Conservation (phyloP, 2,329 filamentous ascomycete genomes). For the Epichloe glyceriae region DNA sequence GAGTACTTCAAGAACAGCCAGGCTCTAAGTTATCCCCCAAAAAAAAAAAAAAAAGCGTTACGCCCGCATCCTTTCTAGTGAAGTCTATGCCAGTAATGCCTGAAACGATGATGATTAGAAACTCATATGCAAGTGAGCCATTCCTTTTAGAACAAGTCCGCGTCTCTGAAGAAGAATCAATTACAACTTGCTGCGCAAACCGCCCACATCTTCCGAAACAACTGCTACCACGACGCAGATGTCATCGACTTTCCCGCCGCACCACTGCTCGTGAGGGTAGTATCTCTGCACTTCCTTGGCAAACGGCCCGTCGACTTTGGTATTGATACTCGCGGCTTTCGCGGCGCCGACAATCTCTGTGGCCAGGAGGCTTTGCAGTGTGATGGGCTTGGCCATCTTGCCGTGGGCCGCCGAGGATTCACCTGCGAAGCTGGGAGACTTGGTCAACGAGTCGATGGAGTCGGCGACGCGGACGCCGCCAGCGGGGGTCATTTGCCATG, state of each 20-base stretch:
- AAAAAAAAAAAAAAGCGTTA: neutral
- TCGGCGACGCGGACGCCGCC: slow-evolving; percentile 50
- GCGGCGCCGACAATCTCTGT: slow-evolving; percentile 69
- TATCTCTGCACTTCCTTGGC: slow-evolving; percentile 85
- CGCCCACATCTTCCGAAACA: slow-evolving; percentile 48
- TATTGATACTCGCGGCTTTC: slow-evolving; percentile 72
- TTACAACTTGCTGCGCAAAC: slow-evolving; percentile 22
- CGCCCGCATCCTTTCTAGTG: neutral
- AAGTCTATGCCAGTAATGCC: neutral
- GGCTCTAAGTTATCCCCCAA: neutral
- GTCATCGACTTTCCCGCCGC: slow-evolving; percentile 89
- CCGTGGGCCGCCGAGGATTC: slow-evolving; percentile 1
- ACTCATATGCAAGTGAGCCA: neutral
- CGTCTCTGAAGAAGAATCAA: neutral
- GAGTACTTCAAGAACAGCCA: neutral
- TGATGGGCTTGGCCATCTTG: slow-evolving; percentile 24
- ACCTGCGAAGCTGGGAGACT: slow-evolving; percentile 14
- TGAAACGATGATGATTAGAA: neutral
- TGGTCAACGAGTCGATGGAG: slow-evolving; percentile 36
- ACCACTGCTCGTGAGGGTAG: slow-evolving; percentile 76
- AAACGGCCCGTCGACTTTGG: slow-evolving; percentile 78
- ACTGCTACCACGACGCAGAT: slow-evolving; percentile 78
- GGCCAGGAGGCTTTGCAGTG: slow-evolving; percentile 67
- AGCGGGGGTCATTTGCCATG: slow-evolving; percentile 53
- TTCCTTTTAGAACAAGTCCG: neutral